Evolutionary conservation across 2,329 filamentous ascomycete species (phyloP).

Genomic region (Fusarium dlaminii): DNA sequence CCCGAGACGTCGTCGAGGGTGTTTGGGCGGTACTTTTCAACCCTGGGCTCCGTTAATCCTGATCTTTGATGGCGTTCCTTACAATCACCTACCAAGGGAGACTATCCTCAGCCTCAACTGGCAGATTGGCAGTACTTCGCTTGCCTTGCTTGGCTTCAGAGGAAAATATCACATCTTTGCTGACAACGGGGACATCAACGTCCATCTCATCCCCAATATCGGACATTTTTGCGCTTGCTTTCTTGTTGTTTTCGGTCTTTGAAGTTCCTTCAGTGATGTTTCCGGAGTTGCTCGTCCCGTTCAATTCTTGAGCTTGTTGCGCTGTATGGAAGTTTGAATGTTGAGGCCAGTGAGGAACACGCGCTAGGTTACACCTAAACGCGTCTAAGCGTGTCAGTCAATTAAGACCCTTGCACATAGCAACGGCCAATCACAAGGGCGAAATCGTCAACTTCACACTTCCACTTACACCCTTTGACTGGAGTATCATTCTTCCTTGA

Average conservation of each 20-base stretch:
- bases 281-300: neutral
- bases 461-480: neutral
- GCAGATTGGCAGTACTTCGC: slow-evolving; percentile 89
- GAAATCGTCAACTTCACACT: neutral
- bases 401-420: slow-evolving; percentile 40
- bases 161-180: slow-evolving; percentile 71
- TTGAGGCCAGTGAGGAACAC: slow-evolving; percentile 46
- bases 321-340: slow-evolving; percentile 10
- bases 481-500: neutral
- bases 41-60: slow-evolving; percentile 61
- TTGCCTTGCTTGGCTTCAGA: slow-evolving; percentile 87
- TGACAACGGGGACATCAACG: slow-evolving; percentile 59
- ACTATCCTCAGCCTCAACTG: slow-evolving; percentile 92
- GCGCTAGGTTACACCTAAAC: slow-evolving; percentile 34
- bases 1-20: slow-evolving; percentile 93
- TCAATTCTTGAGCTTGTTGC: neutral
- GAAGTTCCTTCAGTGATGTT: neutral
- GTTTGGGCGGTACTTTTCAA: slow-evolving; percentile 94
- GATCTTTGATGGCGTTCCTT: neutral
- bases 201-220: slow-evolving; percentile 71
- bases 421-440: slow-evolving; percentile 17
- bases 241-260: neutral
- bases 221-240: slow-evolving; percentile 57
- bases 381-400: slow-evolving; percentile 44
- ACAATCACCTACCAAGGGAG: slow-evolving; percentile 77